Evolutionary conservation across 768 basidiomycete species (phyloP).

Genomic region (Tricholoma sp.): DNA sequence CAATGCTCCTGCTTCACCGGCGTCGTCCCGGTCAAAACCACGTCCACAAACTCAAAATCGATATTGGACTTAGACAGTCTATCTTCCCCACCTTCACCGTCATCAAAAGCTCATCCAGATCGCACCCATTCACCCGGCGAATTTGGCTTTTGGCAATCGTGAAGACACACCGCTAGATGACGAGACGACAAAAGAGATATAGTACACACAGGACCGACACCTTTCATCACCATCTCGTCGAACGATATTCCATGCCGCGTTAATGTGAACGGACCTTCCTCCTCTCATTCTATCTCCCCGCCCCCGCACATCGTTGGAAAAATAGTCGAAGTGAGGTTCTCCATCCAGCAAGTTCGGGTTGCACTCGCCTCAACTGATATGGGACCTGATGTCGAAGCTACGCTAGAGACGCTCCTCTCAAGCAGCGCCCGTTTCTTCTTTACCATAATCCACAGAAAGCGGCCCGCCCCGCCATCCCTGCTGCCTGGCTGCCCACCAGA

Average conservation of each 20-base stretch:
- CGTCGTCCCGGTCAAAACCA: conserved; percentile 14
- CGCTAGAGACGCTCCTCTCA: too few relatives aligned
- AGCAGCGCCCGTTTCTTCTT: too few relatives aligned
- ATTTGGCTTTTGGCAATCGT: conserved; percentile 64
- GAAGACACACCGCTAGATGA: conserved; percentile 27
- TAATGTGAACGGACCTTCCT: conserved; percentile 8
- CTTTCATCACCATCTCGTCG: conserved; percentile 15
- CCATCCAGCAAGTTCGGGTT: conserved; percentile 1
- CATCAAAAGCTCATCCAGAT: conserved; percentile 11
- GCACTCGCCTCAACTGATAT: conserved; percentile 1
- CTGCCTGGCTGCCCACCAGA: too few relatives aligned
- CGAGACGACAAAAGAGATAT: conserved; percentile 59
- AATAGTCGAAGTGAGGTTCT: conserved; percentile 4
- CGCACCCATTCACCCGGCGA: conserved; percentile 36
- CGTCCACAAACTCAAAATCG: conserved; percentile 6
- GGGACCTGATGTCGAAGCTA: background rate
- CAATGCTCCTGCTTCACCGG: conserved; percentile 5
- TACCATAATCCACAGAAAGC: too few relatives aligned
- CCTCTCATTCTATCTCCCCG: conserved; percentile 29
- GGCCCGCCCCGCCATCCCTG: too few relatives aligned
- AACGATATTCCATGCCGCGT: conserved; percentile 5
- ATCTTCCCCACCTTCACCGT: conserved; percentile 14
- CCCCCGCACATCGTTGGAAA: conserved; percentile 85
- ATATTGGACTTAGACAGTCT: conserved; percentile 48
- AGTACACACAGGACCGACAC: background rate